Evolutionary conservation across 2,329 filamentous ascomycete genomes (phyloP), one percentile per base, ranked within the genome.

Genomic region (Xylariaceae sp.): DNA sequence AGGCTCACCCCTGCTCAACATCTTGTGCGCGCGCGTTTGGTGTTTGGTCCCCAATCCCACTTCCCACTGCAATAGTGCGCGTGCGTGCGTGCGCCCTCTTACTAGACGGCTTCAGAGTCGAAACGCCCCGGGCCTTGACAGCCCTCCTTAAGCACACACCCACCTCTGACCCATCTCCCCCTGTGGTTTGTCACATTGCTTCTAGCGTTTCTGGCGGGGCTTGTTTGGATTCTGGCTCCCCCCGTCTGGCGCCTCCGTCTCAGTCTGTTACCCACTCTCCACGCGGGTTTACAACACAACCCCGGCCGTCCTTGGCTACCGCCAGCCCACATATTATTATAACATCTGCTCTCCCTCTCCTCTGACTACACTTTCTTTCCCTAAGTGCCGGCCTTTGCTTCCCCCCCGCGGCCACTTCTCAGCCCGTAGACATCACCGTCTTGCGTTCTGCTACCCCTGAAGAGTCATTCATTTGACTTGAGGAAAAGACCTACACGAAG

Each of bases 401-500:
- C 52, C 55, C 52, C 51, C 53, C 49, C 58, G 62, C 63, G 67
- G 67, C 63, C 60, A 68, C 67, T 64, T 65, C 66, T 67, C 66
- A 66, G 60, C 63, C 67, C 60, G 60, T 62, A 60, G 65, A 59
- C 65, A 63, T 58, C 50, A 53, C 54, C 55, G 58, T 31, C 45
- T 49, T 51, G 56, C 51, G 48, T 52, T 54, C 47, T 54, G 51
- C 50, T 56, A 58, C 53, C 53, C 53, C 60, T 61, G 58, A 59
- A 55, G 60, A 73, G 72, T 73, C 71, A 73, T 74, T 73, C 60
- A 53, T 65, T 75, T 74, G 71, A 66, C 69, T 74, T 62, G 66
- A 67, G 45, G 47, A 51, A 49, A 44, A 58, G 54, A 51, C 44
- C 42, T 45, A 49, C 45, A 52, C 50, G 22, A 40, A 48, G 38